phyloP scores from a whole-genome alignment of 768 basidiomycete species.

The Clitopilus passeckerianus region DNA sequence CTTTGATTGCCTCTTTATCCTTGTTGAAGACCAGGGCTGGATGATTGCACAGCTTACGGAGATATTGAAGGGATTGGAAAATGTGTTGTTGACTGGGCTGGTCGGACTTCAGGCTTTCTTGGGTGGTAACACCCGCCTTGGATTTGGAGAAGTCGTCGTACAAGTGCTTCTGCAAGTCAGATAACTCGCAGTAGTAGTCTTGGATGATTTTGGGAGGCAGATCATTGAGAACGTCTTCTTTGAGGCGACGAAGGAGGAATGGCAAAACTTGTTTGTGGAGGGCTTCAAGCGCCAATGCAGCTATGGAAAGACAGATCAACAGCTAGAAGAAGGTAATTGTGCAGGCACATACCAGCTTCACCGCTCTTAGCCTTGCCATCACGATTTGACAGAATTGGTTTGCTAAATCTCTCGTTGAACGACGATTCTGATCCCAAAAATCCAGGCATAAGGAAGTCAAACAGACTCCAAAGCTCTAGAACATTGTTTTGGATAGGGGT shows the following conservation, averaged over 20 bases:
- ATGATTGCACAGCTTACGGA: constrained; percentile 97
- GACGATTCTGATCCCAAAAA: constrained; percentile 94
- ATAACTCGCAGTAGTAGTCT: constrained; percentile 98
- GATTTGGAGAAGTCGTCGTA: constrained; percentile 94
- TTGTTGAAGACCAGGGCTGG: constrained; percentile 88
- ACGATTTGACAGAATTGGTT: constrained; percentile 90
- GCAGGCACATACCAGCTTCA: constrained; percentile 73
- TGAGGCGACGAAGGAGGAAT: constrained; percentile 91
- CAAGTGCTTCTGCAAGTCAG: constrained; percentile 86
- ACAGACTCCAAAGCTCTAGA: constrained; percentile 95
- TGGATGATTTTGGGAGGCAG: constrained; percentile 99
- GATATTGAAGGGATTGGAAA: constrained; percentile 95
- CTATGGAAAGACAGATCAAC: constrained; percentile 32
- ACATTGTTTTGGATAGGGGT: constrained; percentile 99
- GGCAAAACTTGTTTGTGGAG: constrained; percentile 99
- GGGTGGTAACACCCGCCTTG: constrained; percentile 59
- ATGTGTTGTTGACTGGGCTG: constrained; percentile 71
- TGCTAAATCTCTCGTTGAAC: constrained; percentile 94
- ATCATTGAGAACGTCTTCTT: constrained; percentile 95
- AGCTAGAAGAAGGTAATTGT: neutral
- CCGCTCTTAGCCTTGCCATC: constrained; percentile 94
- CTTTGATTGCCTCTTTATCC: constrained; percentile 49
- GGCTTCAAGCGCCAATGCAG: constrained; percentile 90
- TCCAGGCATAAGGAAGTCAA: constrained; percentile 99
- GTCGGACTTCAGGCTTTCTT: constrained; percentile 27